Conservation (phyloP, 2,329 filamentous ascomycete species). For the Colletotrichum theobromicola region DNA sequence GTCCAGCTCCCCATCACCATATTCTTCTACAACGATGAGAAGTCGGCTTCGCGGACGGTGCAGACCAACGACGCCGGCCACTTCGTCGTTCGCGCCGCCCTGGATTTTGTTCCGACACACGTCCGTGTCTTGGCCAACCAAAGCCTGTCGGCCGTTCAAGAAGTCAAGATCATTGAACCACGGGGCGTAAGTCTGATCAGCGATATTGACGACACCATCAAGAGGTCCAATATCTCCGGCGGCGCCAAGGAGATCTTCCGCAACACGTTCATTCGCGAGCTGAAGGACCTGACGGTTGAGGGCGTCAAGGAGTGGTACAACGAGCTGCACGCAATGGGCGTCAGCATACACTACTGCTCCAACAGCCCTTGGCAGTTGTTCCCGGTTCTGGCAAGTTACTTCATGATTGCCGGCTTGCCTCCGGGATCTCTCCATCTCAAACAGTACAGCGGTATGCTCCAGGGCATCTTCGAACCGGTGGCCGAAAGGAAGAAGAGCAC, state of each 20-base stretch:
- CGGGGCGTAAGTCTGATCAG: slow-evolving; percentile 90
- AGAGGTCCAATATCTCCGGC: slow-evolving; percentile 86
- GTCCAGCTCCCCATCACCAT: slow-evolving; percentile 81
- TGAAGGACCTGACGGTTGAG: slow-evolving; percentile 80
- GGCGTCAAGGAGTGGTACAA: slow-evolving; percentile 93
- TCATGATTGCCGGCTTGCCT: slow-evolving; percentile 80
- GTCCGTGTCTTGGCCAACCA: slow-evolving; percentile 88
- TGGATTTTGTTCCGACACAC: slow-evolving; percentile 91
- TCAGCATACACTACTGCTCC: slow-evolving; percentile 96
- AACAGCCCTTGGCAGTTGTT: slow-evolving; percentile 99
- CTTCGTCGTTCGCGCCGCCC: slow-evolving; percentile 78
- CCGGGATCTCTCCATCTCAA: slow-evolving; percentile 93
- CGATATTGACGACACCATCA: slow-evolving; percentile 97
- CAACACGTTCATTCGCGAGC: slow-evolving; percentile 90
- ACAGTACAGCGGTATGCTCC: slow-evolving; percentile 94
- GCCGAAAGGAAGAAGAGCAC: slow-evolving; percentile 92
- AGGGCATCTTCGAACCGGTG: slow-evolving; percentile 97
- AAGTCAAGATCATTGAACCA: slow-evolving; percentile 78
- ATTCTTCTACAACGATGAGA: slow-evolving; percentile 90
- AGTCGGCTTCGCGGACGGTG: slow-evolving; percentile 84
- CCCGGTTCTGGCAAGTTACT: slow-evolving; percentile 85
- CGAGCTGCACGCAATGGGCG: slow-evolving; percentile 76
- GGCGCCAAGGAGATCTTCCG: slow-evolving; percentile 95
- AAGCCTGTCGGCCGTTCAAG: slow-evolving; percentile 79
- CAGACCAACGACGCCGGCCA: slow-evolving; percentile 89